Evolutionary conservation across 352 stramenopile genomes (phyloP).

Genomic region (Globisporangium heterothallicum): DNA sequence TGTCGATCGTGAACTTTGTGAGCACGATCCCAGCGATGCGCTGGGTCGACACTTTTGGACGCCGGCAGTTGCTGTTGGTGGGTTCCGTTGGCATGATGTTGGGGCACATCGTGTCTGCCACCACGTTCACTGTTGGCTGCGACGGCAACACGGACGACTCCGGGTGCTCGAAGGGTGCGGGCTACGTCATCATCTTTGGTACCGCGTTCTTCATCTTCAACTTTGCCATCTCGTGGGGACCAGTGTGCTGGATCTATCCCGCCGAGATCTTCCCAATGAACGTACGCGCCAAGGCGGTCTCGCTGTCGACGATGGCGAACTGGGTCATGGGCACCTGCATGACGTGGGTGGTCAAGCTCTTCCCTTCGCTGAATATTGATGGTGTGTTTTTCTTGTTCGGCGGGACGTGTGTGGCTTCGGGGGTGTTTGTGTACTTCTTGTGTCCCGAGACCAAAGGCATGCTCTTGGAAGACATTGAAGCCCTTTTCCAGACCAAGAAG

Average conservation of each 20-base stretch:
- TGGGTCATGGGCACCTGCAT: slow-evolving; percentile 29
- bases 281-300: slow-evolving; percentile 35
- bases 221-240: slow-evolving; percentile 33
- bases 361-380: slow-evolving; percentile 27
- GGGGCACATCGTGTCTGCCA: slow-evolving; percentile 21
- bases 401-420: slow-evolving; percentile 25
- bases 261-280: slow-evolving; percentile 35
- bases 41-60: slow-evolving; percentile 28
- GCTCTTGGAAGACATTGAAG: slow-evolving; percentile 28
- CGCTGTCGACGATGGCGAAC: slow-evolving; percentile 36
- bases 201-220: slow-evolving; percentile 31
- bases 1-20: slow-evolving; percentile 25
- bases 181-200: slow-evolving; percentile 28
- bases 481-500: slow-evolving; percentile 16
- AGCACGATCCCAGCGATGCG: slow-evolving; percentile 26
- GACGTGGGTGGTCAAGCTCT: slow-evolving; percentile 29
- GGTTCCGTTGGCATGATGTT: slow-evolving; percentile 23
- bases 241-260: slow-evolving; percentile 38
- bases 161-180: slow-evolving; percentile 19
- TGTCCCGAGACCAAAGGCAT: slow-evolving; percentile 29
- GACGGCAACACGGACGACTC: slow-evolving; percentile 17
- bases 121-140: slow-evolving; percentile 22
- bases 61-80: slow-evolving; percentile 22
- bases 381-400: slow-evolving; percentile 47
- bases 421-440: slow-evolving; percentile 43